phyloP scores from a whole-genome alignment of 1,139 yeast species.

The Lodderomyces parapsilosis region DNA sequence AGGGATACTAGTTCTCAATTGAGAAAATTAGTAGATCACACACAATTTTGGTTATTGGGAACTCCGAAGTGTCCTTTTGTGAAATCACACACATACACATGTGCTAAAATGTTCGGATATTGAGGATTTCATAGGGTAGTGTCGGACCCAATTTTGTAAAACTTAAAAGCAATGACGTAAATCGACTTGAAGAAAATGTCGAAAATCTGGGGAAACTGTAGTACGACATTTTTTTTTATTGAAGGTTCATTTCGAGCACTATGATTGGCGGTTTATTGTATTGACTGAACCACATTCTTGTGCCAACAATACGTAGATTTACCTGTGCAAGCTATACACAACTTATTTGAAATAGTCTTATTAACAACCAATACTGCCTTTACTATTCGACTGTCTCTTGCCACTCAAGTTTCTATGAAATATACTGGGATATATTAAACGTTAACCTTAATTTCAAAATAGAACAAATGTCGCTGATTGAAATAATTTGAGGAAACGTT shows the following conservation, averaged over 20 bases:
- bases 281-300: too few relatives aligned
- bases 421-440: too few relatives aligned
- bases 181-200: not conserved
- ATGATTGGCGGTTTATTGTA: not conserved
- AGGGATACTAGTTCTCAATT: too few relatives aligned
- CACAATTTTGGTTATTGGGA: not conserved
- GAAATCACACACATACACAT: too few relatives aligned
- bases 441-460: too few relatives aligned
- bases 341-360: too few relatives aligned
- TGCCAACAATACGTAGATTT: too few relatives aligned
- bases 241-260: not conserved
- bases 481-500: not conserved
- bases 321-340: too few relatives aligned
- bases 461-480: not conserved
- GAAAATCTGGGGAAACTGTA: conserved; percentile 1
- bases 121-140: not conserved
- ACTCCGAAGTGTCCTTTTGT: not conserved
- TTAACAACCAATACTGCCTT: too few relatives aligned
- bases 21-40: too few relatives aligned
- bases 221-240: not conserved
- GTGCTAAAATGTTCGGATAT: not conserved
- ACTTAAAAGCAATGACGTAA: not conserved
- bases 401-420: too few relatives aligned
- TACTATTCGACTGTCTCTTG: too few relatives aligned
- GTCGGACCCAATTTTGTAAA: not conserved